phyloP scores from a whole-genome alignment of 1,284 basidiomycete species.

The Trichosporon coremiiforme region DNA sequence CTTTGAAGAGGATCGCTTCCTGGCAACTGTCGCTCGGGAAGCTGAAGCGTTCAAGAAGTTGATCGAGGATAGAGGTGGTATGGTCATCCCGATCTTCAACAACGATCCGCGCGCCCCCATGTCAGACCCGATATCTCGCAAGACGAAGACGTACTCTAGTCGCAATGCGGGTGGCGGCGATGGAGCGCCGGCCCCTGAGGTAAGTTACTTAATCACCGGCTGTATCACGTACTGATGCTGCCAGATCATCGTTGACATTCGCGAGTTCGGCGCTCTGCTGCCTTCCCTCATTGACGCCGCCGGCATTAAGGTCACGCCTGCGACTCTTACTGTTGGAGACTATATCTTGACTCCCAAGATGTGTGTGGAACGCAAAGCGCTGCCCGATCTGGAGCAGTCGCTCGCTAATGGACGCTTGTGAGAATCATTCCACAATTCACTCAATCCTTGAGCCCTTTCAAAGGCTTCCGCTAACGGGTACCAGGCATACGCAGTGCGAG shows the following conservation, averaged over 20 bases:
- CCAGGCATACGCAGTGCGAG: slow-evolving; percentile 94
- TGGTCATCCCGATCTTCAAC: slow-evolving; percentile 87
- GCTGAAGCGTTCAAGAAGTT: slow-evolving; percentile 93
- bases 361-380: slow-evolving; percentile 92
- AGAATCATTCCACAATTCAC: slow-evolving; percentile 51
- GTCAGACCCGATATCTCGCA: slow-evolving; percentile 62
- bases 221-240: neutral
- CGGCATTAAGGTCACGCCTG: slow-evolving; percentile 78
- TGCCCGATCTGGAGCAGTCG: slow-evolving; percentile 86
- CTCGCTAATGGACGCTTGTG: slow-evolving; percentile 91
- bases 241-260: slow-evolving; percentile 92
- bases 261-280: slow-evolving; percentile 91
- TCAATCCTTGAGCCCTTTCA: neutral
- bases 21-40: slow-evolving; percentile 83
- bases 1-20: slow-evolving; percentile 93
- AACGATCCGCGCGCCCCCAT: slow-evolving; percentile 66
- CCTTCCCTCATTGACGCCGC: slow-evolving; percentile 88
- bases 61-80: slow-evolving; percentile 87
- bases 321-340: slow-evolving; percentile 91
- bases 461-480: neutral
- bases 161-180: slow-evolving; percentile 84
- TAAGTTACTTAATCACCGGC: neutral
- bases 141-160: slow-evolving; percentile 79
- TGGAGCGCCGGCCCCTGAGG: slow-evolving; percentile 50
- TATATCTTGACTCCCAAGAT: slow-evolving; percentile 95